Conservation (phyloP, 1,139 yeast species). For the Debaryomyces nepalensis region DNA sequence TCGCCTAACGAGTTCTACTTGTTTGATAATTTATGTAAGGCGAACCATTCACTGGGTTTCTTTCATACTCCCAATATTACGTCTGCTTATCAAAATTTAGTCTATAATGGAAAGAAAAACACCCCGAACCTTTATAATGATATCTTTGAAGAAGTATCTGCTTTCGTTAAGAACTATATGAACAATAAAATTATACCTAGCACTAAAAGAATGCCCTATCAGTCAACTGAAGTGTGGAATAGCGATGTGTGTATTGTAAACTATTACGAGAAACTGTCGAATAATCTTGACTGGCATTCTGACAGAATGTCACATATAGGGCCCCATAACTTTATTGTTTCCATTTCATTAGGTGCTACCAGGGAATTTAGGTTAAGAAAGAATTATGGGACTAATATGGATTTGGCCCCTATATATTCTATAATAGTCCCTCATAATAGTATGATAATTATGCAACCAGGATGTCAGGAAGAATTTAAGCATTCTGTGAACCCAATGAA, state of each 20-base stretch:
- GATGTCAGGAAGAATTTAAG: constrained; percentile 73
- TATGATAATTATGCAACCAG: constrained; percentile 71
- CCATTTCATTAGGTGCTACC: constrained; percentile 68
- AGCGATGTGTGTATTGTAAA: constrained; percentile 62
- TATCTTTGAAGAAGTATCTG: constrained; percentile 44
- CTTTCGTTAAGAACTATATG: constrained; percentile 47
- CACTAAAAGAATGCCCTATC: constrained; percentile 30
- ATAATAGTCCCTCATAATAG: constrained; percentile 69
- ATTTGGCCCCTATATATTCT: constrained; percentile 40
- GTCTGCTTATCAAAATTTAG: constrained; percentile 22
- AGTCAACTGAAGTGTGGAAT: constrained; percentile 42
- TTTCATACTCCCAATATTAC: constrained; percentile 30
- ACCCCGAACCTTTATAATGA: constrained; percentile 37
- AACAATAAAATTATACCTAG: constrained; percentile 38
- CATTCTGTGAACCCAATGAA: constrained; percentile 48
- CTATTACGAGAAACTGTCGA: constrained; percentile 50
- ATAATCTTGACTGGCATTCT: constrained; percentile 72
- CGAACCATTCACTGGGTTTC: constrained; percentile 54
- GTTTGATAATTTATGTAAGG: constrained; percentile 61
- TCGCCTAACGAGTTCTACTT: constrained; percentile 52
- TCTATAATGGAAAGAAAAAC: constrained; percentile 44
- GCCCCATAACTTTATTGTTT: constrained; percentile 67
- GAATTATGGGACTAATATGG: constrained; percentile 27
- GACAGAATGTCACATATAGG: constrained; percentile 73
- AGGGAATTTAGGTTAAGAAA: constrained; percentile 63